phyloP scores from a whole-genome alignment of 2,329 filamentous ascomycete genomes.

The Aureobasidium leucospermi region DNA sequence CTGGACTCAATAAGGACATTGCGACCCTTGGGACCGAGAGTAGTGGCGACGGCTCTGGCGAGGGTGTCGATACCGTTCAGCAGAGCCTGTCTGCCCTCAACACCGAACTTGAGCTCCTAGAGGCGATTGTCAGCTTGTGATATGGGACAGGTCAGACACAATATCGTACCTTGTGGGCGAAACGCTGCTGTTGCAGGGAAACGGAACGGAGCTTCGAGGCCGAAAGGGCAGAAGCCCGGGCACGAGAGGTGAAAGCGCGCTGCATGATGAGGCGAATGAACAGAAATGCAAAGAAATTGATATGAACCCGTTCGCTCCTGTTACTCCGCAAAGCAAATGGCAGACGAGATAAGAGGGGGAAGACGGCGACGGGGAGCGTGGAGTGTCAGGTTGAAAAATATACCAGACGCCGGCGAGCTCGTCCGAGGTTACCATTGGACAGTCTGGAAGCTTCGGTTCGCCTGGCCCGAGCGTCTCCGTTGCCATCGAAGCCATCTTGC shows the following conservation, averaged over 20 bases:
- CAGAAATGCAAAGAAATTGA: slow-evolving; percentile 3
- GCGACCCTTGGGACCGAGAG: slow-evolving; percentile 93
- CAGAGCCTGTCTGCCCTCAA: slow-evolving; percentile 82
- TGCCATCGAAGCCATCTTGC: background rate
- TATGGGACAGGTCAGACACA: slow-evolving; percentile 19
- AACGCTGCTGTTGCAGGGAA: slow-evolving; percentile 80
- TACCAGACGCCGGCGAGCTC: background rate
- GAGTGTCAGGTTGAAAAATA: slow-evolving; percentile 8
- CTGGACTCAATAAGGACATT: slow-evolving; percentile 98
- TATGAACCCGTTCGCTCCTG: slow-evolving; percentile 8
- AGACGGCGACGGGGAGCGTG: background rate
- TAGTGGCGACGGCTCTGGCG: slow-evolving; percentile 91
- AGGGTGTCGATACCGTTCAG: slow-evolving; percentile 94
- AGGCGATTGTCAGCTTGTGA: slow-evolving; percentile 16
- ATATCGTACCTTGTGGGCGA: slow-evolving; percentile 82
- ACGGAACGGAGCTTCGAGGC: slow-evolving; percentile 45
- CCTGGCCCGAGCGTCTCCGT: background rate
- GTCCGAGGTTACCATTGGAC: slow-evolving; percentile 8
- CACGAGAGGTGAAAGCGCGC: slow-evolving; percentile 78
- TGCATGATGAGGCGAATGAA: slow-evolving; percentile 57
- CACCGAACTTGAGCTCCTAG: slow-evolving; percentile 96
- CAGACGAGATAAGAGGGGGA: slow-evolving; percentile 1
- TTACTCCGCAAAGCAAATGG: slow-evolving; percentile 15
- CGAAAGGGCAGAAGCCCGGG: slow-evolving; percentile 72
- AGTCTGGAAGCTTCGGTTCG: slow-evolving; percentile 5